These are phyloP conservation scores for Lumnitzera racemosa DNA, from an alignment of 345 rosid genomes.

Conservation along the genomic window DNA sequence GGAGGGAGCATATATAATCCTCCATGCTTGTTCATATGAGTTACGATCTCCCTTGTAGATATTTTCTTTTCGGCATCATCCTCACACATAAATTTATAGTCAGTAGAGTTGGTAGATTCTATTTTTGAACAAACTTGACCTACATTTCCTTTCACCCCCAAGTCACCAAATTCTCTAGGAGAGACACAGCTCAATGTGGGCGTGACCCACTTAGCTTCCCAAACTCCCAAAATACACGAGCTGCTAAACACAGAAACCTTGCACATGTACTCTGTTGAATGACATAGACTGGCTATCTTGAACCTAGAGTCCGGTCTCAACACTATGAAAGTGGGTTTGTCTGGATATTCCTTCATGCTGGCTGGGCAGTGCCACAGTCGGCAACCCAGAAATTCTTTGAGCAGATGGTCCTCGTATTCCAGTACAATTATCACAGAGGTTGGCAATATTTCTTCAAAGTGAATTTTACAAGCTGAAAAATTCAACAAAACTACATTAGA, in stretches of 20 bases:
- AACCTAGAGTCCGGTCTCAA: conserved; percentile 31
- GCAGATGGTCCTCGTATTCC: conserved; percentile 15
- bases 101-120: conserved; percentile 20
- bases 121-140: conserved; percentile 13
- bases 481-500: not conserved
- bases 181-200: conserved; percentile 11
- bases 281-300: conserved; percentile 21
- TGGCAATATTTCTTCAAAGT: conserved; percentile 34
- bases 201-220: conserved; percentile 39
- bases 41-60: conserved; percentile 6
- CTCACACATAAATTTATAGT: conserved; percentile 7
- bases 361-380: conserved; percentile 45
- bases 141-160: conserved; percentile 4
- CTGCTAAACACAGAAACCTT: conserved; percentile 30
- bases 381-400: conserved; percentile 31
- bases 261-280: conserved; percentile 32
- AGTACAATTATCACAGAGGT: conserved; percentile 28
- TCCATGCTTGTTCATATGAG: conserved; percentile 11
- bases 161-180: not conserved
- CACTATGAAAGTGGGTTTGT: conserved; percentile 26
- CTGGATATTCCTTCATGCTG: conserved; percentile 27
- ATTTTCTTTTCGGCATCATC: conserved; percentile 8
- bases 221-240: conserved; percentile 19
- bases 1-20: conserved; percentile 2
- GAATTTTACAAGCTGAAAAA: conserved; percentile 35